A percentile compares a stretch with the other conserved stretches of the same genome.
These are phyloP conservation scores for Amorphotheca resinae DNA, from an alignment of 495 filamentous ascomycete genomes.

Conservation along the genomic window DNA sequence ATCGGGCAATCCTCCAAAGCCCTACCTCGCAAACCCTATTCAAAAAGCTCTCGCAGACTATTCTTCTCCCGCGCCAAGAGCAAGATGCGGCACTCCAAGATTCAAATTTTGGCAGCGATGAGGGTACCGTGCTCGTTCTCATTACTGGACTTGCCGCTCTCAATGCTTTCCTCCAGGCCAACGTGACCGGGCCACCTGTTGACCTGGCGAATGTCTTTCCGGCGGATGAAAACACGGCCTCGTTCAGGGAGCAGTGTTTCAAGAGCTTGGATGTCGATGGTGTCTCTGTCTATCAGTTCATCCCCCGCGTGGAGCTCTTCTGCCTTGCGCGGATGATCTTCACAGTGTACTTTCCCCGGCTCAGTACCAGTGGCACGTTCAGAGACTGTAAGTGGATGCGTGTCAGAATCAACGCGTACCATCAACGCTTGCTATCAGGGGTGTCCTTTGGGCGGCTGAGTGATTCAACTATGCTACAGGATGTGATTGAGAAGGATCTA, in stretches of 20 bases:
- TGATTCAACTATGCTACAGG: slow-evolving; percentile 27
- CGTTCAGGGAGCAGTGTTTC: slow-evolving; percentile 40
- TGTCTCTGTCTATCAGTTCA: slow-evolving; percentile 72
- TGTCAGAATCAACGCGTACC: slow-evolving; percentile 66
- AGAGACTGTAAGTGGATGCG: slow-evolving; percentile 34
- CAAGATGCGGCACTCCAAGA: slow-evolving; percentile 7
- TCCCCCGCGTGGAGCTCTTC: slow-evolving; percentile 71
- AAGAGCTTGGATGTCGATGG: slow-evolving; percentile 66
- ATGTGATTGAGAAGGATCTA: slow-evolving; percentile 35
- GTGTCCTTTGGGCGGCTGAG: slow-evolving; percentile 11
- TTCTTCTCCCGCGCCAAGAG: neutral
- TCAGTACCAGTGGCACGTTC: slow-evolving; percentile 8
- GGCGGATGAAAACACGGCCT: slow-evolving; percentile 11
- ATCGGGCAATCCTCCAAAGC: slow-evolving; percentile 12
- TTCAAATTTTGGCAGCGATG: neutral
- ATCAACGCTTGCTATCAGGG: slow-evolving; percentile 64
- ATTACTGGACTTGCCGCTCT: slow-evolving; percentile 44
- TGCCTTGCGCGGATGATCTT: slow-evolving; percentile 61
- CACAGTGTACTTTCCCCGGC: slow-evolving; percentile 27
- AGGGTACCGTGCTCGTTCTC: slow-evolving; percentile 2
- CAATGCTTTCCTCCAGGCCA: slow-evolving; percentile 78
- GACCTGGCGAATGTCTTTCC: slow-evolving; percentile 21
- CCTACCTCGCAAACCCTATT: slow-evolving; percentile 14
- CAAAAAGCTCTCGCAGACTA: slow-evolving; percentile 3
- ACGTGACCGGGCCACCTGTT: slow-evolving; percentile 62